Percentiles rank a stretch among this genome's conserved stretches.
Evolutionary conservation across 305 asterid species (phyloP).

Genomic region (Caryopteris hybrid): DNA sequence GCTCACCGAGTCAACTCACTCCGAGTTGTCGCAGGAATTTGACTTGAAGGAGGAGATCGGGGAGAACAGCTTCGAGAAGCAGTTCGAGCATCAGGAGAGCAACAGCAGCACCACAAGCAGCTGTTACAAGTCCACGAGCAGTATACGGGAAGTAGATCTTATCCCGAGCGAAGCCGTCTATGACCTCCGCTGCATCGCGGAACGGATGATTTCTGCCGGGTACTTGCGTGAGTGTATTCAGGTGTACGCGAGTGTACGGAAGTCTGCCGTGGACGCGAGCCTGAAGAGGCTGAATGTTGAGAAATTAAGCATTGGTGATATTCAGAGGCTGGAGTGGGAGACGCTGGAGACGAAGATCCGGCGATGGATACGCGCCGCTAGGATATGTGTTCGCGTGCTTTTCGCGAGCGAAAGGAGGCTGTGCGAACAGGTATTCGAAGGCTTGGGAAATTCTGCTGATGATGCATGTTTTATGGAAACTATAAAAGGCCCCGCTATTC

Average conservation of each 20-base stretch:
- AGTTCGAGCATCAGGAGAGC: conserved; percentile 60
- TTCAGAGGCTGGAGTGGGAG: conserved; percentile 71
- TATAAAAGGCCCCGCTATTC: conserved; percentile 57
- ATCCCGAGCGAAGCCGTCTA: conserved; percentile 50
- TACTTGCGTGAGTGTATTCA: conserved; percentile 63
- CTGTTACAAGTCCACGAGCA: conserved; percentile 45
- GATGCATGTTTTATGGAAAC: conserved; percentile 63
- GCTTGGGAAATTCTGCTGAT: conserved; percentile 42
- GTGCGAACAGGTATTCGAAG: conserved; percentile 58
- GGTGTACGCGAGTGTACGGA: conserved; percentile 67
- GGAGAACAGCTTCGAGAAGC: conserved; percentile 28
- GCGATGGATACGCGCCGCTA: conserved; percentile 61
- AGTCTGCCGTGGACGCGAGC: conserved; percentile 51
- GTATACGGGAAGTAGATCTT: conserved; percentile 67
- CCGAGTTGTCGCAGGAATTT: conserved; percentile 37
- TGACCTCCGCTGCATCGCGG: conserved; percentile 69
- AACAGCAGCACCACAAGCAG: conserved; percentile 41
- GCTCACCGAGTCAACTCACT: conserved; percentile 38
- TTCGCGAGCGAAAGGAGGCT: conserved; percentile 64
- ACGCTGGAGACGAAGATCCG: conserved; percentile 59
- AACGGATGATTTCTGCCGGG: conserved; percentile 54
- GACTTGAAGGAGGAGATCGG: conserved; percentile 34
- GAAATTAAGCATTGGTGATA: conserved; percentile 62
- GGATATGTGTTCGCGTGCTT: conserved; percentile 46
- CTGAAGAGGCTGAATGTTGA: conserved; percentile 45